A percentile compares a stretch with the other conserved stretches of the same genome.
Conservation (phyloP, 2,329 filamentous ascomycete species). For the Aspergillus sp. region DNA sequence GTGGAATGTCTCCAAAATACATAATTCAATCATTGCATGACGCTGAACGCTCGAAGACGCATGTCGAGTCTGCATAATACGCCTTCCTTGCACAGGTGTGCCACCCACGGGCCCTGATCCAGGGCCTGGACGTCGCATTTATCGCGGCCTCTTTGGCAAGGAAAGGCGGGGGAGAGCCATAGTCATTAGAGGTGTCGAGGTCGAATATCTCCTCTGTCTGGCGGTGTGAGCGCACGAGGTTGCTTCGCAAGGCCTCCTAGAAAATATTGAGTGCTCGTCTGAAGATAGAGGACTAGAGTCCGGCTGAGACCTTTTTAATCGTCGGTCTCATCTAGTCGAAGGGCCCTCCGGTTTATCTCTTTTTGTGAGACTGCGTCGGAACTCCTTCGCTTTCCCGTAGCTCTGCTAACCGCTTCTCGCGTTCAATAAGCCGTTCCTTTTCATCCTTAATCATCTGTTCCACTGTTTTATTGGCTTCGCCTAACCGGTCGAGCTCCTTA, state of each 20-base stretch:
- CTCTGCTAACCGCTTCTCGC: conserved; percentile 62
- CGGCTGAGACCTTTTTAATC: no score
- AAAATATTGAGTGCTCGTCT: background rate
- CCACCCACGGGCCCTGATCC: background rate
- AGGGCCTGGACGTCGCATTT: background rate
- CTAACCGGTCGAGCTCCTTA: conserved; percentile 65
- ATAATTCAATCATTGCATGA: background rate
- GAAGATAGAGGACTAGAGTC: background rate
- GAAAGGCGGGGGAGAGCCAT: background rate
- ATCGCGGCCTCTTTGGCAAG: background rate
- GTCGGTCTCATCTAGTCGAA: background rate
- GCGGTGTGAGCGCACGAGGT: background rate
- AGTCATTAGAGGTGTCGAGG: background rate
- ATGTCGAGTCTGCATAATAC: background rate
- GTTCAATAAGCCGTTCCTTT: conserved; percentile 59
- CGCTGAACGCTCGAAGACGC: background rate
- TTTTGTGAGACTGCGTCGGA: conserved; percentile 39
- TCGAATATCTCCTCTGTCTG: no score
- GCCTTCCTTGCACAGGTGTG: background rate
- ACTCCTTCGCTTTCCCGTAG: conserved; percentile 47
- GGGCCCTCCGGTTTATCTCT: conserved; percentile 30
- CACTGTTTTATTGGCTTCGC: conserved; percentile 59
- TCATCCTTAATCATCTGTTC: conserved; percentile 64
- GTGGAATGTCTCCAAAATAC: background rate
- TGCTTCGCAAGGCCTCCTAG: background rate